phyloP scores from a whole-genome alignment of 1,139 yeast genomes.

The Pichia inconspicua region DNA sequence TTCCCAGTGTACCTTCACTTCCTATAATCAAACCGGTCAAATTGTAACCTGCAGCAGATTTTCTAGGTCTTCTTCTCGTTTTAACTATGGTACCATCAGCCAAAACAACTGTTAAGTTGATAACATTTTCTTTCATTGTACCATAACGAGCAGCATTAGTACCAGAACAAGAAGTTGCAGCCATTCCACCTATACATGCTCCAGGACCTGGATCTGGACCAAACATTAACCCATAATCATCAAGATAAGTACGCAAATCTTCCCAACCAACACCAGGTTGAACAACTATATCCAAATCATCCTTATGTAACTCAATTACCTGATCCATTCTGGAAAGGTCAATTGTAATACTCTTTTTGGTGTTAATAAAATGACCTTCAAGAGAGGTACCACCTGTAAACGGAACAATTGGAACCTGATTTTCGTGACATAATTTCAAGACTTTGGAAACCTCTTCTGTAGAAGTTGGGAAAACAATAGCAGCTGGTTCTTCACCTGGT shows the following conservation, averaged over 20 bases:
- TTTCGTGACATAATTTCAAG: slow-evolving; percentile 58
- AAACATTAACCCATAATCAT: slow-evolving; percentile 44
- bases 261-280: slow-evolving; percentile 82
- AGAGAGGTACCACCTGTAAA: slow-evolving; percentile 81
- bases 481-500: slow-evolving; percentile 42
- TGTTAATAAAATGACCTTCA: slow-evolving; percentile 83
- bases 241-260: slow-evolving; percentile 50
- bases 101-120: slow-evolving; percentile 64
- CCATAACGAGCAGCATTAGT: slow-evolving; percentile 73
- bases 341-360: slow-evolving; percentile 56
- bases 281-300: slow-evolving; percentile 63
- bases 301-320: slow-evolving; percentile 46
- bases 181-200: slow-evolving; percentile 71
- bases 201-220: slow-evolving; percentile 85
- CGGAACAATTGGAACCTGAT: slow-evolving; percentile 68
- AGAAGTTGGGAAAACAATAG: slow-evolving; percentile 53
- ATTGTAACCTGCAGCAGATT: slow-evolving; percentile 73
- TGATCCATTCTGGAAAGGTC: slow-evolving; percentile 54
- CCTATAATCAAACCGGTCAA: slow-evolving; percentile 62
- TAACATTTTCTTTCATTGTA: slow-evolving; percentile 67
- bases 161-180: slow-evolving; percentile 74
- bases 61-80: slow-evolving; percentile 66
- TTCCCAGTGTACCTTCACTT: slow-evolving; percentile 70
- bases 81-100: slow-evolving; percentile 75
- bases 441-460: slow-evolving; percentile 64